Base-by-base conservation (phyloP, 2,329 filamentous ascomycete species). In the Coleophoma crateriformis region DNA sequence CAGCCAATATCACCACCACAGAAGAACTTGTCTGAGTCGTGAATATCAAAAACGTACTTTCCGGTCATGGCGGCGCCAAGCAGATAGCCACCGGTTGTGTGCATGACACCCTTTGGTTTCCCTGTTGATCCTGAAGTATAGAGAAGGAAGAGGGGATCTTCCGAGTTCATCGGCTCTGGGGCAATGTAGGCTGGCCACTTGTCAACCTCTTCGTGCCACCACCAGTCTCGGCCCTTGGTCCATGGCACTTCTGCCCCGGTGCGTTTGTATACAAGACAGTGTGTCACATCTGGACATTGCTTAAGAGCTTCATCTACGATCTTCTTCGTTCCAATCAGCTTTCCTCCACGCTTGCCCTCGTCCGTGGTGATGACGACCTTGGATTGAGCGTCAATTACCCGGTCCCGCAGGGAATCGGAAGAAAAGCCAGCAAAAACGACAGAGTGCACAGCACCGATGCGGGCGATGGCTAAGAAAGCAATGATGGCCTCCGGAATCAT, bases 31-130 rank as follows among this genome's bases (percentile, higher is more conserved):
- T 99, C 94, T 48, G 87, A 84, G 55, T 91, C 86, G 68, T 99
- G 94, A 56, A 99, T 95, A 68, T 99, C 94, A 67, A 99, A 99
- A 54, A 97, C 92, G 69, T 99, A 97, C 73, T 97, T 99, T 70
- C 91, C 92, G 12, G 94, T 99, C 62, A 87, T 79, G 33, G 94
- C 92, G 46, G 91, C 91, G 52, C 94, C 94, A 7, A 97, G 73
- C n/a, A 99, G 80, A 68, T 97, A 99, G 46, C 94, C 94, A 53
- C 77, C 94, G 34, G 92, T 99, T 22, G 90, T 95, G 79, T 99
- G 94, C 90, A 99, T 87, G 49, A 99, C 88, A 71, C 94, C 94
- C 82, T 99, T 99, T 59, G 94, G 94, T 80, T 97, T 97, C 56
- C 94, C 94, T 8, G 94, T 99, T 1, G 92, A 97, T 38, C 94